Base-by-base conservation (phyloP, 1,284 basidiomycete genomes). In the Ceratobasidium sp. region DNA sequence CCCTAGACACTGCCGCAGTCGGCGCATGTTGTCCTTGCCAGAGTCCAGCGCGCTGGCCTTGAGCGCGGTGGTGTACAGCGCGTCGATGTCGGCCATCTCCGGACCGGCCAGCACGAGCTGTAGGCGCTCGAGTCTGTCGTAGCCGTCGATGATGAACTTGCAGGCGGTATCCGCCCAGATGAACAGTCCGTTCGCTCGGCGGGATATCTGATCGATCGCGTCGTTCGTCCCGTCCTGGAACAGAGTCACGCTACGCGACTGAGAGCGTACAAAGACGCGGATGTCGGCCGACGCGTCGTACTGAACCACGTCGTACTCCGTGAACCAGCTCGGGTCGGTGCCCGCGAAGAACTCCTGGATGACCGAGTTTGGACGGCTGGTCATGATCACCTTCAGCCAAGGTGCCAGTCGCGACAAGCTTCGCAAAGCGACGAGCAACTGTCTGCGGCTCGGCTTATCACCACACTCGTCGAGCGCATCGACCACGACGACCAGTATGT, bases 391-490 rank as follows among this genome's bases (percentile, higher is more conserved):
- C 33, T 35, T 66, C 58, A 73, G 23, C 37, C 63, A 65, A 3
- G 45, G n/a, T 10, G 39, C 49, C 35, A 56, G 20, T 11, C 13
- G 15, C 8, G 63, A 66, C 15, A 74, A 28, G 51, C 35, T 31
- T 6, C 31, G 45, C 3, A 73, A 23, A 28, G 53, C 47, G 15
- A 3, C 23, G 20, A 73, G 39, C 7, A 76, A 20, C 17, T 28
- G 60, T 20, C n/a, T 49, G 4, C 61, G 61, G 28, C 23, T 39
- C 15, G 51, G 42, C 4, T 15, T 23, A 20, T 45, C 28, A 20
- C 73, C 68, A 47, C 68, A 73, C 54, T 78, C 77, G 33, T 78
- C 77, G 26, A 78, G 63, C 0, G 67, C 77, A 33, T 78, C 77
- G 31, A 76, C 42, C 1, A 78, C n/a, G 23, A 78, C 33, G 7